phyloP scores from a whole-genome alignment of 768 basidiomycete species.

The Cyclocybe aegerita region DNA sequence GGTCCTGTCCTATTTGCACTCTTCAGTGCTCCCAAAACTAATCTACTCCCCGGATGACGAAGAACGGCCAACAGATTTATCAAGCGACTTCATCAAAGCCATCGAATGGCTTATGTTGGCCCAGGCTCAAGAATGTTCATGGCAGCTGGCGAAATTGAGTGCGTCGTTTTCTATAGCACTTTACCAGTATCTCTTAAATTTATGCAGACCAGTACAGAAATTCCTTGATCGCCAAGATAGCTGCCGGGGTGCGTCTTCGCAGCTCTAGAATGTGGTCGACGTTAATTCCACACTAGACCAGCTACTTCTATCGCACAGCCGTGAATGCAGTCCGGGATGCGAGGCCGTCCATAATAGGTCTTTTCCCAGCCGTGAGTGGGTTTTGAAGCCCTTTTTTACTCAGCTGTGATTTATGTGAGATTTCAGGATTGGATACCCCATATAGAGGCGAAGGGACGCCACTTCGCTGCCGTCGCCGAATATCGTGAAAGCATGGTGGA shows the following conservation, averaged over 20 bases:
- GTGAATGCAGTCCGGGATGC: constrained; percentile 42
- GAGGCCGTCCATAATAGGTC: constrained; percentile 39
- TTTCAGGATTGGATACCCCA: constrained; percentile 76
- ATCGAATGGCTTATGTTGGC: constrained; percentile 83
- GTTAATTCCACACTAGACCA: constrained; percentile 37
- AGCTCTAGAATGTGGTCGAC: constrained; percentile 2
- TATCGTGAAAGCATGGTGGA: constrained; percentile 90
- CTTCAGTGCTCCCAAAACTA: constrained; percentile 54
- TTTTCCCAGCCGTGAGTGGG: constrained; percentile 53
- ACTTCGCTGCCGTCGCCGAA: constrained; percentile 89
- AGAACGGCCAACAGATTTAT: constrained; percentile 66
- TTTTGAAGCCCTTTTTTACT: neutral
- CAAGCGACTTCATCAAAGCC: constrained; percentile 54
- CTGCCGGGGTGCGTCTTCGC: constrained; percentile 54
- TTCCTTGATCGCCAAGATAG: constrained; percentile 78
- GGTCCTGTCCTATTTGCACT: constrained; percentile 58
- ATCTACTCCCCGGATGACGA: constrained; percentile 46
- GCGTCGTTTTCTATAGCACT: constrained; percentile 15
- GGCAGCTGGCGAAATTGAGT: constrained; percentile 92
- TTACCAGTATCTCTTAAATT: constrained; percentile 11
- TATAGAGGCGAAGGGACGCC: constrained; percentile 76
- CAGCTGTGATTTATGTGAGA: neutral
- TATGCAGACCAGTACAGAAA: constrained; percentile 70
- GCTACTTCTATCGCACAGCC: constrained; percentile 63
- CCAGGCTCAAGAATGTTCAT: constrained; percentile 95